Percentiles rank a stretch among this genome's conserved stretches.
phyloP scores from a whole-genome alignment of 2,329 filamentous ascomycete genomes.

The Aspergillus bombycis region DNA sequence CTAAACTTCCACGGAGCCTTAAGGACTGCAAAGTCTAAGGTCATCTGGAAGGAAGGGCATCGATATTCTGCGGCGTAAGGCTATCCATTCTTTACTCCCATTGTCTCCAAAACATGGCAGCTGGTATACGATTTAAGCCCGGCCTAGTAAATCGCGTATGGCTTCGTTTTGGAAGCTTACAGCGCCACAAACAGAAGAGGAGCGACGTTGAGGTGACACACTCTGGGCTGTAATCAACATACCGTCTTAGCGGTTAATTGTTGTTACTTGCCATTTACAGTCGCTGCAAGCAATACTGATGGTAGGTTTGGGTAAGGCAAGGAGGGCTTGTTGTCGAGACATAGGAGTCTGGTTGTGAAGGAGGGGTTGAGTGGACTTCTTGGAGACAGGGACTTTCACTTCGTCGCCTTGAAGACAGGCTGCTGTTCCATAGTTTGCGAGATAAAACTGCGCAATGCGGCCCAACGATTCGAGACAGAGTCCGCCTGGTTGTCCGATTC shows the following conservation, averaged over 20 bases:
- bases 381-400: constrained; percentile 24
- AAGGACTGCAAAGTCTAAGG: no score
- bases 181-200: neutral
- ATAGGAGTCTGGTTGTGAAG: neutral
- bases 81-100: neutral
- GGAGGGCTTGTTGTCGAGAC: neutral
- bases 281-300: neutral
- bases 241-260: neutral
- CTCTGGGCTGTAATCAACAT: neutral
- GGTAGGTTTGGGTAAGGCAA: neutral
- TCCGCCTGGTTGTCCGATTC: constrained; percentile 22
- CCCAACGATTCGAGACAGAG: constrained; percentile 68
- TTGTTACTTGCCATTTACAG: neutral
- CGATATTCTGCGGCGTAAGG: neutral
- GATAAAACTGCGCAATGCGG: constrained; percentile 80
- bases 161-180: neutral
- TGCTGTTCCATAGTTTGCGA: constrained; percentile 88
- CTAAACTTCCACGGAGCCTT: neutral
- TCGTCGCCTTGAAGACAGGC: constrained; percentile 64
- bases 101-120: neutral
- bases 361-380: neutral
- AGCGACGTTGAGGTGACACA: neutral
- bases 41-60: neutral
- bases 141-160: neutral
- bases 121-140: neutral